Evolutionary conservation across 208 protist genomes (phyloP).

Genomic region (Trypanosoma conorhini): DNA sequence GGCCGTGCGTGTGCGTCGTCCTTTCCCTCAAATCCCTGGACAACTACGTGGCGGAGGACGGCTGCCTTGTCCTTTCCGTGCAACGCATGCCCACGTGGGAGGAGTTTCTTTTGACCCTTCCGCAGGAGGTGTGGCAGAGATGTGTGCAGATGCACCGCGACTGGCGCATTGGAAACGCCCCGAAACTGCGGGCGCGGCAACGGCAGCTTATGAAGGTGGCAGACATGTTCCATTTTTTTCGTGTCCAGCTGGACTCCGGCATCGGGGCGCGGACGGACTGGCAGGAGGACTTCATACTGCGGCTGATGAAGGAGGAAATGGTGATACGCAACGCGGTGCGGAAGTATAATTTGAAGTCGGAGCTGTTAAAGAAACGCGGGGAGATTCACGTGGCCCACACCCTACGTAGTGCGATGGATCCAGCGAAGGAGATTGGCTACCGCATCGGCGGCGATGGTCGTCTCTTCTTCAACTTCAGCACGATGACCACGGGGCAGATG

Average conservation of each 20-base stretch:
- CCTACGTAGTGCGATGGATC: conserved; percentile 44
- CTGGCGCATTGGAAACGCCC: conserved; percentile 67
- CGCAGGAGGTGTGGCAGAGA: conserved; percentile 66
- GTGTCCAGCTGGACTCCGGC: conserved; percentile 51
- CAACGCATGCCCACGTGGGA: conserved; percentile 71
- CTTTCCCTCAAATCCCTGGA: conserved; percentile 50
- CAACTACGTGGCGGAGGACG: conserved; percentile 75
- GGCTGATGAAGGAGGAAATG: conserved; percentile 65
- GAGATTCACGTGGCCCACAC: conserved; percentile 55
- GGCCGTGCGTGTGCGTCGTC: conserved; percentile 67
- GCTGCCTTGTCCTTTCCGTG: conserved; percentile 73
- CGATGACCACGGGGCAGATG: conserved; percentile 79
- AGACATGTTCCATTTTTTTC: conserved; percentile 71
- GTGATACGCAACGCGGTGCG: conserved; percentile 59
- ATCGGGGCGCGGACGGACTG: conserved; percentile 51
- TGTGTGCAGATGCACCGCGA: conserved; percentile 72
- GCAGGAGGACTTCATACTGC: conserved; percentile 66
- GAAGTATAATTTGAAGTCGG: conserved; percentile 81
- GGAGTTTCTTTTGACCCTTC: conserved; percentile 69
- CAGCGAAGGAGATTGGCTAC: conserved; percentile 69
- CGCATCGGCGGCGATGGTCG: conserved; percentile 69
- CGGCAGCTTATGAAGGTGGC: conserved; percentile 60
- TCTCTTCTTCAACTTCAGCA: conserved; percentile 56
- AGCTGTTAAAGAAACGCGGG: conserved; percentile 66
- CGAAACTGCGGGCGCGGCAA: conserved; percentile 65